Evolutionary conservation across 2,329 filamentous ascomycete species (phyloP).

Genomic region (Dryadomyces quercivorus): DNA sequence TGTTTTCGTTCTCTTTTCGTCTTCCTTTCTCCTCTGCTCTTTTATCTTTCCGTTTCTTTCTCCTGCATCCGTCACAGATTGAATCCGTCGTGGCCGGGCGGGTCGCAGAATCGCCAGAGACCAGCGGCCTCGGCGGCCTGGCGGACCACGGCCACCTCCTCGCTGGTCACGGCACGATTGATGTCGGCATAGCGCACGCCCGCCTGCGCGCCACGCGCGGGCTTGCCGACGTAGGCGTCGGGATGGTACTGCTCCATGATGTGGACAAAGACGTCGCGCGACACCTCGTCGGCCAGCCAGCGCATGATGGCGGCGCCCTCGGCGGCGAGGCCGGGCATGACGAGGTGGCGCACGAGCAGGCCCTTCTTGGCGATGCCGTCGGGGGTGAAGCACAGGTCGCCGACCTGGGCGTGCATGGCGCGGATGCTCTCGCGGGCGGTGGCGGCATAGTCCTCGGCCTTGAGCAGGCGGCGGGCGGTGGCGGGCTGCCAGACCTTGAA

Average conservation of each 20-base stretch:
- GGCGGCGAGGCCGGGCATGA: conserved; percentile 70
- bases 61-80: too few relatives aligned
- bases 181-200: conserved; percentile 60
- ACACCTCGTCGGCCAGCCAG: conserved; percentile 63
- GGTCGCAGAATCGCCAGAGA: conserved; percentile 68
- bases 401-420: conserved; percentile 71
- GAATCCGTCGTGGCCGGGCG: conserved; percentile 38
- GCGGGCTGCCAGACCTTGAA: conserved; percentile 68
- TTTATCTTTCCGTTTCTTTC: too few relatives aligned
- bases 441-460: conserved; percentile 63
- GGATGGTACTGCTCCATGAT: conserved; percentile 86
- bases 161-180: conserved; percentile 54
- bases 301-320: conserved; percentile 64
- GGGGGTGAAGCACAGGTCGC: conserved; percentile 68
- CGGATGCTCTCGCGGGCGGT: conserved; percentile 66
- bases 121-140: conserved; percentile 58
- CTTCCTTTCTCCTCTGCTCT: too few relatives aligned
- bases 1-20: too few relatives aligned
- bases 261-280: conserved; percentile 65
- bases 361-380: conserved; percentile 74
- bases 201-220: conserved; percentile 11
- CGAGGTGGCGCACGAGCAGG: conserved; percentile 63
- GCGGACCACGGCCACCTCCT: conserved; percentile 55
- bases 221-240: conserved; percentile 68
- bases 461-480: conserved; percentile 60